A percentile compares a stretch with the other conserved stretches of the same genome.
These are phyloP conservation scores for Yamadazyma sp. DNA, from an alignment of 805 yeast genomes.

Conservation along the genomic window DNA sequence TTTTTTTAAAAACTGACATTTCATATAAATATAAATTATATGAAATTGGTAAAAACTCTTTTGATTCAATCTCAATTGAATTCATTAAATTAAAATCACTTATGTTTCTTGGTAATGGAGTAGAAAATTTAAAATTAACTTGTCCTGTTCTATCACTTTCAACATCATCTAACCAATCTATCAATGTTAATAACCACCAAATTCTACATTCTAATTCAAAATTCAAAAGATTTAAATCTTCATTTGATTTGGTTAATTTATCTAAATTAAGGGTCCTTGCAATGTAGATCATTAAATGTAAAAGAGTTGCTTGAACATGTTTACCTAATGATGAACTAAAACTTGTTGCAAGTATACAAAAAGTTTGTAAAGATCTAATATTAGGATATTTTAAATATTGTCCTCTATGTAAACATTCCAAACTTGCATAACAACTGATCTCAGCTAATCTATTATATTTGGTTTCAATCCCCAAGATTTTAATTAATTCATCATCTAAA, in stretches of 20 bases:
- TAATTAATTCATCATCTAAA: conserved; percentile 19
- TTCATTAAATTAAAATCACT: conserved; percentile 11
- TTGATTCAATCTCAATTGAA: conserved; percentile 13
- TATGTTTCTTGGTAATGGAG: conserved; percentile 20
- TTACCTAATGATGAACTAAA: conserved; percentile 27
- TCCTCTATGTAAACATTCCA: conserved; percentile 30
- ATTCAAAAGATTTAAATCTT: conserved; percentile 9
- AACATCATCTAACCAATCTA: conserved; percentile 30
- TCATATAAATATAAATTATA: conserved; percentile 16
- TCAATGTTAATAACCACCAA: conserved; percentile 28
- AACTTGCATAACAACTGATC: conserved; percentile 23
- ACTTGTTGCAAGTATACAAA: conserved; percentile 21
- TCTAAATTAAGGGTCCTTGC: conserved; percentile 24
- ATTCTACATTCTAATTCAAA: conserved; percentile 13
- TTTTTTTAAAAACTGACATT: conserved; percentile 21
- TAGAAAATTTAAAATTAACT: conserved; percentile 18
- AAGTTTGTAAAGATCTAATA: conserved; percentile 21
- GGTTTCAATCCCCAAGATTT: conserved; percentile 16
- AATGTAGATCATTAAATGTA: conserved; percentile 16
- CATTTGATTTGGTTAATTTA: conserved; percentile 9
- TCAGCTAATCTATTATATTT: conserved; percentile 22
- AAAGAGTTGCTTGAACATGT: conserved; percentile 21
- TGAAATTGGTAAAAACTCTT: conserved; percentile 18
- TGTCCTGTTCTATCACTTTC: conserved; percentile 17
- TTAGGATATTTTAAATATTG: conserved; percentile 28